phyloP scores from a whole-genome alignment of 192 early-diverging fungal species.

The Jimgerdemannia lactiflua region DNA sequence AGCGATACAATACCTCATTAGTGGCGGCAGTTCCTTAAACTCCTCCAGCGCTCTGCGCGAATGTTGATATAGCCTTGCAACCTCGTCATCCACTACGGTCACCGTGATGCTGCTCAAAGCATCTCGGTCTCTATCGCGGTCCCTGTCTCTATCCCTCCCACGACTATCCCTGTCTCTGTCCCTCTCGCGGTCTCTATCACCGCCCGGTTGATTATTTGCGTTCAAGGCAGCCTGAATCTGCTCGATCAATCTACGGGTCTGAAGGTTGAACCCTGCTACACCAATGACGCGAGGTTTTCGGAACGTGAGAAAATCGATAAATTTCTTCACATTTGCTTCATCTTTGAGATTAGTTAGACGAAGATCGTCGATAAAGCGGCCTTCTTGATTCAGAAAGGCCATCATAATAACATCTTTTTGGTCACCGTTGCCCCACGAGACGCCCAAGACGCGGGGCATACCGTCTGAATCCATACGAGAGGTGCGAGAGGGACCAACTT shows the following conservation, averaged over 20 bases:
- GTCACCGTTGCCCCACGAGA: conserved; percentile 71
- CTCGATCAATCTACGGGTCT: conserved; percentile 73
- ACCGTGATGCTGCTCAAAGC: conserved; percentile 34
- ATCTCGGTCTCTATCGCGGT: too few species aligned
- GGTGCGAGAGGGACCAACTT: conserved; percentile 50
- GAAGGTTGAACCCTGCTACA: conserved; percentile 73
- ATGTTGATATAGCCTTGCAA: conserved; percentile 82
- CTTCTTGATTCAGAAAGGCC: conserved; percentile 75
- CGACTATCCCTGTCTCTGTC: too few species aligned
- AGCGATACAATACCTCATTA: conserved; percentile 85
- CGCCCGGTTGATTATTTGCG: conserved; percentile 49
- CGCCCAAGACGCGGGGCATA: conserved; percentile 58
- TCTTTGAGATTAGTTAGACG: conserved; percentile 59
- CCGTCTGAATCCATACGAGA: conserved; percentile 40
- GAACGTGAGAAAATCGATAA: conserved; percentile 57
- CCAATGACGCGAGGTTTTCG: conserved; percentile 75
- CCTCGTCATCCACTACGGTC: conserved; percentile 84
- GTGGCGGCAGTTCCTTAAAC: conserved; percentile 61
- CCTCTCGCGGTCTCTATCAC: conserved; percentile 10
- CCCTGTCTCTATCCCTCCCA: too few species aligned
- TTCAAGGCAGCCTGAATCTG: conserved; percentile 55
- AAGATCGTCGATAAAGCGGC: conserved; percentile 61
- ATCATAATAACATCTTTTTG: conserved; percentile 53
- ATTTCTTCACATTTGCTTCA: conserved; percentile 36
- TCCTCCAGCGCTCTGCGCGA: conserved; percentile 66